phyloP scores from a whole-genome alignment of 345 rosid species.

The Populus euphratica region DNA sequence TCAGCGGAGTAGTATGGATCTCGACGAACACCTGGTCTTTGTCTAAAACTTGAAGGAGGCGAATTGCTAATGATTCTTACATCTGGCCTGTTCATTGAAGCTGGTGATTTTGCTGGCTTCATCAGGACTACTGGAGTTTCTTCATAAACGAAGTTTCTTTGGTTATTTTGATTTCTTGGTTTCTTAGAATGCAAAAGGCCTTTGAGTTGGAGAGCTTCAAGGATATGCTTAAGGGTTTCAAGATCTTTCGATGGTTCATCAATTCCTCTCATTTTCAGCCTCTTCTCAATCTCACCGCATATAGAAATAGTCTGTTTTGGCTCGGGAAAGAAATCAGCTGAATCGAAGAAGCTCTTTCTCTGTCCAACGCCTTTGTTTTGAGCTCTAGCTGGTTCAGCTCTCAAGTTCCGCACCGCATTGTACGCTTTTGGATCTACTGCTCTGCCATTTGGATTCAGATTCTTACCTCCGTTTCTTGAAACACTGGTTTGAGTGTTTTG shows the following conservation, averaged over 20 bases:
- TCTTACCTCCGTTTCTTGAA: conserved; percentile 24
- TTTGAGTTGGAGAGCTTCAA: conserved; percentile 82
- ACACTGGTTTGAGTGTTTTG: conserved; percentile 19
- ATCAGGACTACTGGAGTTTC: conserved; percentile 54
- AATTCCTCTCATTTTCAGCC: conserved; percentile 61
- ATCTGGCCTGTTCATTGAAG: conserved; percentile 14
- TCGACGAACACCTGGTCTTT: conserved; percentile 34
- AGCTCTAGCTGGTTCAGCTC: conserved; percentile 45
- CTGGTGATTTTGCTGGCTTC: conserved; percentile 37
- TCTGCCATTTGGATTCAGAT: conserved; percentile 13
- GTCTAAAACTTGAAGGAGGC: conserved; percentile 34
- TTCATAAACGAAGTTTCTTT: conserved; percentile 48
- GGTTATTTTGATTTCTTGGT: conserved; percentile 24
- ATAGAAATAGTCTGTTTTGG: conserved; percentile 44
- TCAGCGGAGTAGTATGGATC: conserved; percentile 26
- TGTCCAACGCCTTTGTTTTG: conserved; percentile 36
- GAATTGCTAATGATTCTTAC: conserved; percentile 37
- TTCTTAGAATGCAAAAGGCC: conserved; percentile 74
- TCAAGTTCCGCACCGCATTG: conserved; percentile 24
- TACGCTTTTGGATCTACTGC: conserved; percentile 27
- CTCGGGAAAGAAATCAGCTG: conserved; percentile 86
- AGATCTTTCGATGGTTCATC: conserved; percentile 77
- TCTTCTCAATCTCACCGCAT: conserved; percentile 60
- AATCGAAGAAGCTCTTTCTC: conserved; percentile 59
- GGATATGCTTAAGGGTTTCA: conserved; percentile 79